Evolutionary conservation across 352 stramenopile species (phyloP).

Genomic region (Nothophytophthora sp.): DNA sequence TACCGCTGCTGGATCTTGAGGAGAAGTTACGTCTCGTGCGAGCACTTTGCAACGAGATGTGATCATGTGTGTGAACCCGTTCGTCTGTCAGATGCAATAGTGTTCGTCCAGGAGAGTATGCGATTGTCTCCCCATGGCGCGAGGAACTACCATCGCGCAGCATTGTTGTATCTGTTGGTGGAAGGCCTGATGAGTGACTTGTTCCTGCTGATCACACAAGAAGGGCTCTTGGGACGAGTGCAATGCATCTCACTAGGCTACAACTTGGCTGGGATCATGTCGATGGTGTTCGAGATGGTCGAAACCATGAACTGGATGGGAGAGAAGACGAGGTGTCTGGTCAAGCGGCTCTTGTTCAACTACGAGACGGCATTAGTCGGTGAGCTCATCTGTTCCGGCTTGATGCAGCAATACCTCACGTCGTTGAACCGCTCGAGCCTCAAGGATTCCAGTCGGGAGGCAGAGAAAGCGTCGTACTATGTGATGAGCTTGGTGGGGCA

Average conservation of each 20-base stretch:
- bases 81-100: conserved; percentile 4
- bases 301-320: conserved; percentile 4
- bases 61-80: neutral
- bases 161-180: conserved; percentile 14
- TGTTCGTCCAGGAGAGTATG: conserved; percentile 18
- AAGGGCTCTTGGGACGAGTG: conserved; percentile 2
- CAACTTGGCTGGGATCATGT: conserved; percentile 18
- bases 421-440: conserved; percentile 1
- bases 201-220: conserved; percentile 24
- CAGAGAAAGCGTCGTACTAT: conserved; percentile 14
- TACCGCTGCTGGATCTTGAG: conserved; percentile 6
- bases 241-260: conserved; percentile 27
- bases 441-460: neutral
- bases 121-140: neutral
- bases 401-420: conserved; percentile 4
- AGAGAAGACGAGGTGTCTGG: neutral
- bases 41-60: conserved; percentile 3
- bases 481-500: conserved; percentile 20
- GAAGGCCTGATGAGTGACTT: conserved; percentile 23
- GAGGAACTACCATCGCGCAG: conserved; percentile 15
- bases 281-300: conserved; percentile 23
- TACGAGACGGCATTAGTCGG: conserved; percentile 1
- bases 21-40: conserved; percentile 9
- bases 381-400: neutral
- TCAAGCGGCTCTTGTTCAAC: conserved; percentile 8